phyloP scores from a whole-genome alignment of 768 basidiomycete genomes.

The Stropharia rugosoannulata region DNA sequence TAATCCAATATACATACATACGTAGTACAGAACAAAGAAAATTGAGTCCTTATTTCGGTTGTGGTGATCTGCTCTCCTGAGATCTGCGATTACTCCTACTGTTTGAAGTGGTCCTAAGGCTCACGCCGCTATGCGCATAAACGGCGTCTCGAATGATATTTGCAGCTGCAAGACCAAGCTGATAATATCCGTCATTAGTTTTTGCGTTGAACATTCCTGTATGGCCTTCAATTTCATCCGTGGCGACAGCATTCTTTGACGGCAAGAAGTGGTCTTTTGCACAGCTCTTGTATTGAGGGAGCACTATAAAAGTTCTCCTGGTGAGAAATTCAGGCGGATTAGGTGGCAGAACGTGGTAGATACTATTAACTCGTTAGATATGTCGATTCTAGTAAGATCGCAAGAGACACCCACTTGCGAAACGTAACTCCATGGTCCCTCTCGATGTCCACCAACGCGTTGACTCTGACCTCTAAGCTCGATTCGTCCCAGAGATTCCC shows the following conservation, averaged over 20 bases:
- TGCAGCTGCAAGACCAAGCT: conserved; percentile 70
- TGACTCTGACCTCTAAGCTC: conserved; percentile 58
- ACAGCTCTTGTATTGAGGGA: conserved; percentile 57
- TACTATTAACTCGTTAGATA: conserved; percentile 41
- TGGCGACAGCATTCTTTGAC: conserved; percentile 62
- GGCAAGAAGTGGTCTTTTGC: conserved; percentile 57
- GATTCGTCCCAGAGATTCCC: conserved; percentile 82
- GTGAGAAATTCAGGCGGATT: conserved; percentile 53
- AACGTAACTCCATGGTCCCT: conserved; percentile 66
- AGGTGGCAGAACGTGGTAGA: conserved; percentile 78
- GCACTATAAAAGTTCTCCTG: conserved; percentile 74
- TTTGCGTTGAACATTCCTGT: conserved; percentile 82
- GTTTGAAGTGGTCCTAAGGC: background rate
- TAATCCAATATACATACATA: background rate
- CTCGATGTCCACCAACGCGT: conserved; percentile 60
- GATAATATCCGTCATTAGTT: conserved; percentile 90
- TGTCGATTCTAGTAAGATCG: background rate
- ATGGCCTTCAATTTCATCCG: conserved; percentile 83
- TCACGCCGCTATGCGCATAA: conserved; percentile 23
- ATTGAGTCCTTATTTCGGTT: no score
- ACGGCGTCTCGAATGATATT: conserved; percentile 62
- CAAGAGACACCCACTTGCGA: conserved; percentile 53
- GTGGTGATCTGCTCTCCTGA: background rate
- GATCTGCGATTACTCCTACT: background rate
- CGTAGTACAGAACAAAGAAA: no score